Evolutionary conservation across 768 basidiomycete genomes (phyloP), one percentile per base, ranked within the genome.

Genomic region (Tephrocybe sp.): DNA sequence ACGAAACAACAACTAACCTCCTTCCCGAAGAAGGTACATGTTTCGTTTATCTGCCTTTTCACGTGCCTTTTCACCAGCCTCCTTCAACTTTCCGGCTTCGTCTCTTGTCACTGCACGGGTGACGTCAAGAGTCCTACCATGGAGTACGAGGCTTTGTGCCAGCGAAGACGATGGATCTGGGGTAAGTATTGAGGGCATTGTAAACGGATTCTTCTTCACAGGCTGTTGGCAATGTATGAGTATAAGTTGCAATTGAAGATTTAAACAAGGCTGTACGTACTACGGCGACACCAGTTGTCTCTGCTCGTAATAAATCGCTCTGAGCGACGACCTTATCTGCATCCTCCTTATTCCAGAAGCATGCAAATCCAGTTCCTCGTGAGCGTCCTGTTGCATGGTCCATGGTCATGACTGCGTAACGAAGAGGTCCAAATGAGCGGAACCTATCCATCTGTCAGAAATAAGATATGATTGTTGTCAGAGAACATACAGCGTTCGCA

Each of bases 11-110:
- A 23, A 70, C 84, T 59, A 62, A 91, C 95, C 91, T 75, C 97
- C 97, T 80, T 99, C 97, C 11, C 92, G 83, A 58, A 99, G 78
- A 52, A 99, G 82, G 65, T 99, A 98, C 64, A 97, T 83, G 64
- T 98, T 97, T 19, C 96, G 81, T 65, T 96, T 95, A 68, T 99
- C 97, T 0, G 86, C 85, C 67, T 95, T 95, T 67, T 92, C 84
- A 42, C 92, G 78, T 53, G 79, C 76, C 62, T 83, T 85, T 64
- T 95, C 94, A 3, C 89, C 87, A 14, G 87, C 89, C 54, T 97
- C 94, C 63, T 89, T 91, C 41, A 98, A 78, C 66, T 88, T 89
- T 4, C 82, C 79, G 5, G 97, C 97, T 57, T 89, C 80, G 54
- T 95, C 93, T 45, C 94, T 73, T 1, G 92, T 93, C 26, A 99